These are phyloP conservation scores for Leucaena leucocephala DNA, from an alignment of 306 rosid genomes.

Conservation along the genomic window DNA sequence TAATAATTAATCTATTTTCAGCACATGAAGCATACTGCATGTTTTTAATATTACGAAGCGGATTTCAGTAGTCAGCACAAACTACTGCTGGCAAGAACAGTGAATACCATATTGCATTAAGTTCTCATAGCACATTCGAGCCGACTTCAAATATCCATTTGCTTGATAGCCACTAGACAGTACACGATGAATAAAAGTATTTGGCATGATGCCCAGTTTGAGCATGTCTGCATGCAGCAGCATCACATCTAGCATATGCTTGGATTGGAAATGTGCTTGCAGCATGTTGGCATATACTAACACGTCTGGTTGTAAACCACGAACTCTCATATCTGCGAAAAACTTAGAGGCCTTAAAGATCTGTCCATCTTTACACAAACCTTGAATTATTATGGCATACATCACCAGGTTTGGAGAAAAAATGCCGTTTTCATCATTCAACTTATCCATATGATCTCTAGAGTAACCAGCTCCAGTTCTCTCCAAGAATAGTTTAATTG, in stretches of 20 bases:
- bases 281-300: conserved; percentile 57
- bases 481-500: conserved; percentile 58
- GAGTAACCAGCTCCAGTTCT: conserved; percentile 38
- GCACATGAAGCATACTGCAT: conserved; percentile 16
- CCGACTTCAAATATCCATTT: conserved; percentile 45
- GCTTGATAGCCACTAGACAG: conserved; percentile 56
- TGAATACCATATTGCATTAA: conserved; percentile 29
- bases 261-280: conserved; percentile 52
- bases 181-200: conserved; percentile 31
- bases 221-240: conserved; percentile 76
- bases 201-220: conserved; percentile 60
- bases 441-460: conserved; percentile 17
- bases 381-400: conserved; percentile 66
- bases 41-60: not conserved
- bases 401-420: conserved; percentile 54
- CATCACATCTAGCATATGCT: conserved; percentile 58
- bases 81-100: not conserved
- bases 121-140: conserved; percentile 41
- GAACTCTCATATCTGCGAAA: conserved; percentile 65
- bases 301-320: conserved; percentile 56
- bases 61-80: not conserved
- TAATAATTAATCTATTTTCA: not conserved
- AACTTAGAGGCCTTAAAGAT: conserved; percentile 64
- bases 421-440: not conserved
- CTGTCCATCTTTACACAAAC: conserved; percentile 60